Base-by-base conservation (phyloP, 257 asterid genomes). In the Nyctanthes arbortristis region DNA sequence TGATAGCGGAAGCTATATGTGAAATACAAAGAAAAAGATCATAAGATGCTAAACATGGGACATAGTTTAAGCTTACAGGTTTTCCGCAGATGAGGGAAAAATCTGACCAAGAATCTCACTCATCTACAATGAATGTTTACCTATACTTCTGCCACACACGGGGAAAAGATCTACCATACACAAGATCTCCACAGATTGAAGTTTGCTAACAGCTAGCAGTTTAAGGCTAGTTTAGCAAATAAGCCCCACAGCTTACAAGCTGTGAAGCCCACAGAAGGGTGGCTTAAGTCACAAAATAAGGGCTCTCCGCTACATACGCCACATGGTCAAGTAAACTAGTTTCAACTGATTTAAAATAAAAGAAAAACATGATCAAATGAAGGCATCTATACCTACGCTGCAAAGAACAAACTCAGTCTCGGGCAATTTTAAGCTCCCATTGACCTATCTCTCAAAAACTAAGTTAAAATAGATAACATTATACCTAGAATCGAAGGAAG, bases 401-500 rank as follows among this genome's bases (percentile, higher is more conserved):
- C 32, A 3, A 35, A 54, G 12, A 27, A 33, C 34, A 28, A 52
- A 20, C n/a, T 11, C 28, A 11, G 27, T 25, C 34, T 24, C 55
- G 61, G 22, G 29, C 35, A 61, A 58, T 25, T 73, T 59, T 24
- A 54, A 32, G 59, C 32, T 58, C 16, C 34, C 1, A 61, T 18
- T 24, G 12, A 20, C 29, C 65, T n/a, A 60, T 40, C 16, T 31
- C 62, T 16, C 27, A 70, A 25, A 73, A 18, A 39, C 20, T 29
- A 22, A 59, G 6, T 36, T 7, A 0, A 13, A 25, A 18, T 4
- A 56, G 60, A 32, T 60, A 36, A 35, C 25, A 61, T 32, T 79
- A 63, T 84, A 88, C 95, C 83, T 67, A 35, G 88, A 78, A 56
- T 78, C 84, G 64, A 74, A 73, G 16, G 80, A 73, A 63, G 77